Evolutionary conservation across 495 filamentous ascomycete species (phyloP), one percentile per base, ranked within the genome.

Genomic region (Hypoxylon subgilvum): DNA sequence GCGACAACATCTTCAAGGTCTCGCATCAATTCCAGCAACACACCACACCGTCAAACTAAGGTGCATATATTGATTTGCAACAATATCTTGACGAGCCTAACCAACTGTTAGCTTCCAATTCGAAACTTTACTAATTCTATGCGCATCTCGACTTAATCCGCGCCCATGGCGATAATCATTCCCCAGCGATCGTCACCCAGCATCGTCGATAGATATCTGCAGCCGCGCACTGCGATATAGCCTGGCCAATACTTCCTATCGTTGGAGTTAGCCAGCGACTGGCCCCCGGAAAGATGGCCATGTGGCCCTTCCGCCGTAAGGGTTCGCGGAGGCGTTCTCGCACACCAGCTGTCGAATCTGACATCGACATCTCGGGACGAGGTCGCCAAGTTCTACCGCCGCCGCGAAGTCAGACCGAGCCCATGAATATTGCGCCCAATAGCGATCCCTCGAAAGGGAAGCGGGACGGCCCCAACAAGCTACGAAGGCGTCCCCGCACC

Each of bases 301-400:
- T 90, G 76, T 92, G 88, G 88, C 88, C 86, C 27, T 92, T 90
- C 71, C 80, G 87, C 71, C 85, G 87, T 51, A 88, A 79, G 70
- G 84, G 78, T 76, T 74, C 75, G 52, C 73, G 76, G 62, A 77
- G 73, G 61, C 74, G 73, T 57, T 63, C 72, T 31, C 66, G 69
- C 23, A 68, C 71, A 31, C 74, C 67, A 53, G 72, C 74, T 23
- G 56, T 69, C 2, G 65, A 73, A 19, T 58, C 69, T 18, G 72
- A 72, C 51, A 63, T 62, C 21, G 68, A 67, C 32, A 64, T 30
- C 60, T 45, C 44, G 22, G 50, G 52, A 14, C 50, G 63, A 56
- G 44, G 63, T 53, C 46, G 66, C 53, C 69, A 49, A 40, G 25
- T 40, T 51, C 66, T 57, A 57, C 61, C 68, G 9, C 63, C 67